Conservation (phyloP, 805 yeast genomes). For the Saccharomycopsis sp. region DNA sequence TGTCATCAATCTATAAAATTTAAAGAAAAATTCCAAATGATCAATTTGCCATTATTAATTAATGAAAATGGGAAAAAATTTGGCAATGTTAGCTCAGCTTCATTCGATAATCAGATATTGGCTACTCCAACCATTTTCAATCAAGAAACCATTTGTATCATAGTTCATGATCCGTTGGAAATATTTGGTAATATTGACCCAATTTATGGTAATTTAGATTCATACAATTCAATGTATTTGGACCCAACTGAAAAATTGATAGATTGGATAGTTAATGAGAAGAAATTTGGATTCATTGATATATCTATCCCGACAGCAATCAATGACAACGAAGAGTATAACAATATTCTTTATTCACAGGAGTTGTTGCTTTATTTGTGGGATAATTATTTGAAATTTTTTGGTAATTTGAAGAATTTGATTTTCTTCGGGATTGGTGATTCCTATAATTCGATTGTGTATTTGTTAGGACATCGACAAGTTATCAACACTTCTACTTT, state of each 20-base stretch:
- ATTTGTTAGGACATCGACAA: slow-evolving; percentile 72
- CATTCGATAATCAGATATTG: slow-evolving; percentile 55
- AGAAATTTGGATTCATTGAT: slow-evolving; percentile 75
- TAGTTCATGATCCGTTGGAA: slow-evolving; percentile 88
- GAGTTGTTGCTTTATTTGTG: slow-evolving; percentile 74
- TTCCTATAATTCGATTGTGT: slow-evolving; percentile 79
- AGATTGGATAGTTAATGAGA: slow-evolving; percentile 50
- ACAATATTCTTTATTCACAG: slow-evolving; percentile 39
- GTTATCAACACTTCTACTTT: slow-evolving; percentile 18
- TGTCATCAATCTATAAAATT: slow-evolving; percentile 57
- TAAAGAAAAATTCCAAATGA: slow-evolving; percentile 48
- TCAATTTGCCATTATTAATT: slow-evolving; percentile 57
- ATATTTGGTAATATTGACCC: slow-evolving; percentile 86
- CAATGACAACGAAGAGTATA: slow-evolving; percentile 16
- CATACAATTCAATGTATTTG: slow-evolving; percentile 63
- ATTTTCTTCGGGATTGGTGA: slow-evolving; percentile 87
- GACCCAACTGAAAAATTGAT: slow-evolving; percentile 69
- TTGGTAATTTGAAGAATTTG: slow-evolving; percentile 55
- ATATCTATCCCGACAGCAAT: slow-evolving; percentile 62
- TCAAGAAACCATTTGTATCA: slow-evolving; percentile 54
- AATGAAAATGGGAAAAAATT: slow-evolving; percentile 23
- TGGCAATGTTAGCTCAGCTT: slow-evolving; percentile 31
- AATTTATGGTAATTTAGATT: slow-evolving; percentile 66
- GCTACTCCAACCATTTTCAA: slow-evolving; percentile 67
- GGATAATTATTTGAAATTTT: slow-evolving; percentile 84